phyloP scores from a whole-genome alignment of 768 basidiomycete genomes.

The Tricholoma matsutake region DNA sequence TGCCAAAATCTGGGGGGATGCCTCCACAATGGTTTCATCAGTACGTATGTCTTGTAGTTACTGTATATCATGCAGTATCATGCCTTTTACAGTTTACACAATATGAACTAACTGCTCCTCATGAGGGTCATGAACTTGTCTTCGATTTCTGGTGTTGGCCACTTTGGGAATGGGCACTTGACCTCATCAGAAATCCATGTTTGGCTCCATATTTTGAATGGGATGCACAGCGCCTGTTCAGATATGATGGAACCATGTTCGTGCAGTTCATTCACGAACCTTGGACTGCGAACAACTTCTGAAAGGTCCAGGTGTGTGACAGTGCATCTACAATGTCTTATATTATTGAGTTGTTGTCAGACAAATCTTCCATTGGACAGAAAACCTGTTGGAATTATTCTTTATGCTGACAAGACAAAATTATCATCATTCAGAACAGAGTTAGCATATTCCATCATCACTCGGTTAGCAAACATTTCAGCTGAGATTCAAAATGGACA shows the following conservation, averaged over 20 bases:
- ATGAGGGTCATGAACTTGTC: too few relatives aligned
- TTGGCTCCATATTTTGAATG: slow-evolving; percentile 23
- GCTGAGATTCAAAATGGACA: slow-evolving; percentile 27
- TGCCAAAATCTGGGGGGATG: too few relatives aligned
- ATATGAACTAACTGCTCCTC: too few relatives aligned
- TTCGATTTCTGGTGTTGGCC: too few relatives aligned
- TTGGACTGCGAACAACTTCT: slow-evolving; percentile 34
- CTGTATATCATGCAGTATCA: too few relatives aligned
- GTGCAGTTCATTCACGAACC: slow-evolving; percentile 32
- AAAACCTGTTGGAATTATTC: slow-evolving; percentile 27
- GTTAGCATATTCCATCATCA: slow-evolving; percentile 35
- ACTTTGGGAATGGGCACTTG: slow-evolving; percentile 25
- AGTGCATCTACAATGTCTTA: slow-evolving; percentile 2
- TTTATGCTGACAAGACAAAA: too few relatives aligned
- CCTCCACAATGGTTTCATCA: too few relatives aligned
- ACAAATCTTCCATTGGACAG: slow-evolving; percentile 15
- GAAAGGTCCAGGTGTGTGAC: slow-evolving; percentile 32
- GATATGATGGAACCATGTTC: slow-evolving; percentile 21
- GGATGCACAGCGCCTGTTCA: slow-evolving; percentile 28
- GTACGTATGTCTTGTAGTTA: too few relatives aligned
- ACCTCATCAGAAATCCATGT: slow-evolving; percentile 18
- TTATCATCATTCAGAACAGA: slow-evolving; percentile 32
- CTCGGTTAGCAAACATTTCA: slow-evolving; percentile 28
- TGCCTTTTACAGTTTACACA: too few relatives aligned
- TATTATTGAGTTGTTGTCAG: slow-evolving; percentile 2